Evolutionary conservation across 768 basidiomycete genomes (phyloP).

Genomic region (Sporobolomyces phaffii): DNA sequence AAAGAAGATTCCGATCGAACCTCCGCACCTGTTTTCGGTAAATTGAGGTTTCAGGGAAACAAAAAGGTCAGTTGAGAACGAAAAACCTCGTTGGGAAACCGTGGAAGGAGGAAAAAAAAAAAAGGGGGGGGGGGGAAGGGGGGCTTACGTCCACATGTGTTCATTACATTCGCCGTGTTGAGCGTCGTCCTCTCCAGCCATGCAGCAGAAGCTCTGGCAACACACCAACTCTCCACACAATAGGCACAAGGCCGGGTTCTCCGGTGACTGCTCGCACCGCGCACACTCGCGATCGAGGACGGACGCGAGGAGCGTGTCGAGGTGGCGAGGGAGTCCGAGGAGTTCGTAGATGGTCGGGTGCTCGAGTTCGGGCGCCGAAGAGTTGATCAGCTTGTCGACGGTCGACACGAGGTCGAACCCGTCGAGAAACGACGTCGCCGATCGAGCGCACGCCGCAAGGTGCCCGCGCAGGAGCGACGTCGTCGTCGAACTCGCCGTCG

Average conservation of each 20-base stretch:
- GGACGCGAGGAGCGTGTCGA: conserved; percentile 76
- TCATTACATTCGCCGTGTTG: conserved; percentile 85
- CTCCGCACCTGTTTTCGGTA: conserved; percentile 87
- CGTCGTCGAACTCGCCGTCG: conserved; percentile 6
- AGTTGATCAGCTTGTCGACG: conserved; percentile 56
- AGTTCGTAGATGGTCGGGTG: conserved; percentile 77
- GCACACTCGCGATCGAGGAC: conserved; percentile 66
- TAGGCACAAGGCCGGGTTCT: conserved; percentile 82
- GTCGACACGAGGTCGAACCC: conserved; percentile 48
- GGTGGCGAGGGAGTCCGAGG: conserved; percentile 67
- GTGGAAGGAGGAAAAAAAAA: neutral
- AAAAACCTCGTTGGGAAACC: neutral
- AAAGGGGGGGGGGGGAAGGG: too few species aligned
- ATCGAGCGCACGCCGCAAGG: conserved; percentile 55
- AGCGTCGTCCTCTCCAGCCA: conserved; percentile 55
- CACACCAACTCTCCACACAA: conserved; percentile 83
- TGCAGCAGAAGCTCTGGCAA: conserved; percentile 86
- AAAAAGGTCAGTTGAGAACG: neutral
- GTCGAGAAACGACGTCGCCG: neutral
- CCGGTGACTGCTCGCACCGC: conserved; percentile 70
- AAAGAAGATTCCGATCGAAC: conserved; percentile 80
- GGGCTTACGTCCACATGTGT: conserved; percentile 89
- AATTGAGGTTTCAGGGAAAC: too few species aligned
- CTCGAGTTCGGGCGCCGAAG: conserved; percentile 47
- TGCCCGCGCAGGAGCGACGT: conserved; percentile 41